phyloP scores from a whole-genome alignment of 148 eudicot genomes.

The Linanthus parryae region DNA sequence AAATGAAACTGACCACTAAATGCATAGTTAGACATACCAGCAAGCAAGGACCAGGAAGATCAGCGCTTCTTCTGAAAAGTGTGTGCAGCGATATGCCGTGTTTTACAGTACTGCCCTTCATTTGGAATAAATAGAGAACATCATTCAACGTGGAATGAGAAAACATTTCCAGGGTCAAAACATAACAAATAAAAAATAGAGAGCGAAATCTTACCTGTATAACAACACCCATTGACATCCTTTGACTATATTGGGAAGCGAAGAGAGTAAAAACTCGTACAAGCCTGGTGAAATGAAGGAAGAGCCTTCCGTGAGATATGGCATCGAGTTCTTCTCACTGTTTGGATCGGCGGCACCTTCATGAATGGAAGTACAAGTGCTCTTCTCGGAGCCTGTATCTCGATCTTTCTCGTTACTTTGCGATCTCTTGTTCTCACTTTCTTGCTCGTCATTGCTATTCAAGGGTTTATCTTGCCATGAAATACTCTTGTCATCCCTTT shows the following conservation, averaged over 20 bases:
- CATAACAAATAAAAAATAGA: conserved; percentile 1
- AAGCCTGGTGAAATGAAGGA: conserved; percentile 49
- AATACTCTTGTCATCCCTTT: conserved; percentile 39
- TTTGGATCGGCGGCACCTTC: conserved; percentile 53
- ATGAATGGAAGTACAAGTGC: conserved; percentile 28
- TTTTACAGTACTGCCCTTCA: conserved; percentile 97
- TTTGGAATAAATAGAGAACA: conserved; percentile 35
- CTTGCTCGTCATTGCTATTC: conserved; percentile 26
- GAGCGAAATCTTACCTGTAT: conserved; percentile 87
- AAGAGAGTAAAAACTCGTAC: conserved; percentile 61
- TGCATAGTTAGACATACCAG: conserved; percentile 47
- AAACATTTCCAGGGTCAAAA: background rate
- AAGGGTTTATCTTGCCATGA: conserved; percentile 35
- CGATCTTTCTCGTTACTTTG: conserved; percentile 8
- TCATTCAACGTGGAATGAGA: conserved; percentile 4
- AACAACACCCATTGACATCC: conserved; percentile 90
- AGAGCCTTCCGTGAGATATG: conserved; percentile 64
- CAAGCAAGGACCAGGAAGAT: conserved; percentile 71
- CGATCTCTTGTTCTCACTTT: conserved; percentile 5
- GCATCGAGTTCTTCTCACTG: conserved; percentile 36
- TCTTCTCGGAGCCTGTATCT: conserved; percentile 25
- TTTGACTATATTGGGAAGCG: conserved; percentile 87
- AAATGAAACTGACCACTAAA: background rate
- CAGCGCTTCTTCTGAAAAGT: conserved; percentile 72
- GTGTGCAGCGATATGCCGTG: conserved; percentile 98